Base-by-base conservation (phyloP, 495 filamentous ascomycete species). In the Aspergillus diversus region DNA sequence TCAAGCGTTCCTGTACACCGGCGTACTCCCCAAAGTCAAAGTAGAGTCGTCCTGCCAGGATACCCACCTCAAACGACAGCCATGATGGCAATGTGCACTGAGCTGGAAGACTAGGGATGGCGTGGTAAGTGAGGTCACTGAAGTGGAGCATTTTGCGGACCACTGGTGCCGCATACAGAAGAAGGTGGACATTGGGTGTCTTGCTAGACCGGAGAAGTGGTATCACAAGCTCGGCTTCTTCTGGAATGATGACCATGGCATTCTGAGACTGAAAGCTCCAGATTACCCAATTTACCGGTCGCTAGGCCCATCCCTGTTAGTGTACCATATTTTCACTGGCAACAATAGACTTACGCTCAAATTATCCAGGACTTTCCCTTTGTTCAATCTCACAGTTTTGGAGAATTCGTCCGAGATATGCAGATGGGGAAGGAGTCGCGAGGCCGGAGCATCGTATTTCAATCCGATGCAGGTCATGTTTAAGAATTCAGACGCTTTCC, bases 31-130 rank as follows among this genome's bases (percentile, higher is more conserved):
- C 31, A 34, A 66, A 79, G 4, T 79, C 71, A 58, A 87, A 80
- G 60, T 88, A 89, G 0, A 88, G 70, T 0, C 84, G 73, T 2
- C 84, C 85, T 7, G 81, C 73, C 33, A 87, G 76, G 32, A 89
- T 77, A 6, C 84, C 84, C 0, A 88, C 69, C 55, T 87, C 82
- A 55, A 84, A 70, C 5, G 60, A 59, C 15, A 86, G 68, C 79
- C 80, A 82, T 2, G 60, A 51, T 0, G 82, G 82, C 8, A 75
- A 63, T 17, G 31, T 57, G 60, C 73, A 75, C 0, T 35, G 35
- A 1, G 9, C 2, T 0, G 82, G 77, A 0, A 62, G 60, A 2
- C 37, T 46, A 3, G 60, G 60, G n/a, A 62, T n/a, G 5, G 60
- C 17, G 17, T 57, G 49, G 42, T 56, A 62, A 6, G 48, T 32